Evolutionary conservation across 2,329 filamentous ascomycete species (phyloP).

Genomic region (Colletotrichum neosansevieriae): DNA sequence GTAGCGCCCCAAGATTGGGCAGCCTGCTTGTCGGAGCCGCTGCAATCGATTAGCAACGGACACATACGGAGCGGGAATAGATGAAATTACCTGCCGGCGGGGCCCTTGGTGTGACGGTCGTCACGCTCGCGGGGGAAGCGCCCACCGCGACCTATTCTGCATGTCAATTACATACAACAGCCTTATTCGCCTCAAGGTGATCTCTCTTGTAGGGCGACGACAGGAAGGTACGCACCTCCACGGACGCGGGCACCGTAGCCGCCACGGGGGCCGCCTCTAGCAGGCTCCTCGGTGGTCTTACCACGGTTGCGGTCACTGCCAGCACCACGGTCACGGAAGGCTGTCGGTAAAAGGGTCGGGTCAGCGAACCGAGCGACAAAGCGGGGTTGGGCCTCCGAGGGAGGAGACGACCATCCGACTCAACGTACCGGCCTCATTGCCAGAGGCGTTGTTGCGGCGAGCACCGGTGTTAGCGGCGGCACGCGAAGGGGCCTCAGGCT

Average conservation of each 20-base stretch:
- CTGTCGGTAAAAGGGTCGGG: constrained; percentile 58
- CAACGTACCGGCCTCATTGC: constrained; percentile 88
- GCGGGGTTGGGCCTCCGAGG: constrained; percentile 38
- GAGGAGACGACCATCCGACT: constrained; percentile 15
- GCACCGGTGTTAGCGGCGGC: constrained; percentile 56
- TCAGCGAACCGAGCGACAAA: constrained; percentile 27
- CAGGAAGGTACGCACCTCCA: constrained; percentile 60
- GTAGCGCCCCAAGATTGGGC: constrained; percentile 89
- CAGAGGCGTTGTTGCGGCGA: constrained; percentile 71
- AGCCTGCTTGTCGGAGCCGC: constrained; percentile 87
- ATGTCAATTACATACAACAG: constrained; percentile 21
- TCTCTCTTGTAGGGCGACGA: background rate
- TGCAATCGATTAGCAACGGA: constrained; percentile 50
- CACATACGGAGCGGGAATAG: constrained; percentile 2
- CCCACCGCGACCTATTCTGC: constrained; percentile 62
- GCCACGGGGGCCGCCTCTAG: constrained; percentile 64
- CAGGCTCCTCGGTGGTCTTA: constrained; percentile 78
- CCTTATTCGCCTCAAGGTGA: background rate
- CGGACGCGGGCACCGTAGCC: constrained; percentile 73
- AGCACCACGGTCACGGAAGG: constrained; percentile 89
- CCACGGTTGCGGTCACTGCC: constrained; percentile 85
- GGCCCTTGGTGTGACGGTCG: constrained; percentile 66
- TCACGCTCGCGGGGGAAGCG: constrained; percentile 65
- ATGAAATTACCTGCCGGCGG: constrained; percentile 55
- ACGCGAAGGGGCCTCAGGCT: constrained; percentile 74